A percentile compares a stretch with the other conserved stretches of the same genome.
Conservation (phyloP, 306 rosid genomes). For the Vicia villosa region DNA sequence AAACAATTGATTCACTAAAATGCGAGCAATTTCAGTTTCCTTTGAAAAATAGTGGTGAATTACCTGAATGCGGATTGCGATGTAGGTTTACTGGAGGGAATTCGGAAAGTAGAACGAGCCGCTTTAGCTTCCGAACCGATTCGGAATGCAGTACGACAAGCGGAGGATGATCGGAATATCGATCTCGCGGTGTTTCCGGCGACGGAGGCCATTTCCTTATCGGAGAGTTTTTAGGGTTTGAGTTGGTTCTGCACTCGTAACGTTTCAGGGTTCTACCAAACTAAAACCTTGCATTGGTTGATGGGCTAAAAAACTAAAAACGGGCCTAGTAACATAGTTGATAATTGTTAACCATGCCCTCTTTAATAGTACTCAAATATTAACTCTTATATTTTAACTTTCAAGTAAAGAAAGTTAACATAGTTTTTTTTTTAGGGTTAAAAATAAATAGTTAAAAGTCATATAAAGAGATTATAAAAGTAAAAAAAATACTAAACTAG, state of each 20-base stretch:
- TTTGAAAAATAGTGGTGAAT: neutral
- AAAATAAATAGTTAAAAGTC: too few species aligned
- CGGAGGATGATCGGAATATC: constrained; percentile 63
- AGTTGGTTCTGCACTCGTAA: neutral
- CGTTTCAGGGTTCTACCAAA: constrained; percentile 31
- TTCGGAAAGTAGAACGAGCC: constrained; percentile 59
- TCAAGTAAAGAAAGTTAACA: too few species aligned
- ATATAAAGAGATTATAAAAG: too few species aligned
- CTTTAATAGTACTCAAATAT: too few species aligned
- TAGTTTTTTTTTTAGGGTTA: too few species aligned
- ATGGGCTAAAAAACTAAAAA: neutral
- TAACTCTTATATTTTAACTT: too few species aligned
- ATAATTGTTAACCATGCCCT: too few species aligned
- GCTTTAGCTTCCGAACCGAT: constrained; percentile 60
- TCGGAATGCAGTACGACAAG: constrained; percentile 50
- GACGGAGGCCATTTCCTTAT: constrained; percentile 62
- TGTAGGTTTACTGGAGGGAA: constrained; percentile 49
- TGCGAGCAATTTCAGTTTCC: neutral
- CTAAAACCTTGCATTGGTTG: constrained; percentile 25
- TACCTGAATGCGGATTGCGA: constrained; percentile 61
- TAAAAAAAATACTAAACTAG: too few species aligned
- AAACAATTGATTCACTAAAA: neutral
- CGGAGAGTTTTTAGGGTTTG: constrained; percentile 30
- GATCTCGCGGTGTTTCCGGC: constrained; percentile 62
- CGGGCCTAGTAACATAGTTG: neutral